phyloP scores from a whole-genome alignment of 2,329 filamentous ascomycete species.

The Hymenoscyphus repandus region DNA sequence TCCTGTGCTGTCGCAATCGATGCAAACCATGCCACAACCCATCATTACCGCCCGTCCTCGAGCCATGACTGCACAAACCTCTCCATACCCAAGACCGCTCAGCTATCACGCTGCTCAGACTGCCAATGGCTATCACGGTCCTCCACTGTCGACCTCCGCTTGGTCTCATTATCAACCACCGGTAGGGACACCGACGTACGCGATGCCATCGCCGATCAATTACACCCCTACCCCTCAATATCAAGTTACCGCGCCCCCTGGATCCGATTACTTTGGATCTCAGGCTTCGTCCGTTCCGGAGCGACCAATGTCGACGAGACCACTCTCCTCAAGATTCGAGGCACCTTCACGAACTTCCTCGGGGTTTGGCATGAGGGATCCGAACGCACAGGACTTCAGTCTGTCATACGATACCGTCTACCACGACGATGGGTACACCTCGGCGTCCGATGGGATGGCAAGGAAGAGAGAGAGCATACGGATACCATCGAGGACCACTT shows the following conservation, averaged over 20 bases:
- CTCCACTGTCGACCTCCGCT: slow-evolving; percentile 24
- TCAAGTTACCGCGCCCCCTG: slow-evolving; percentile 7
- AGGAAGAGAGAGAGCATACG: slow-evolving; percentile 21
- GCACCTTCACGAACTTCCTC: slow-evolving; percentile 17
- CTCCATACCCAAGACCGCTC: slow-evolving; percentile 19
- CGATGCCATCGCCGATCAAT: neutral
- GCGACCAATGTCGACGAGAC: slow-evolving; percentile 15
- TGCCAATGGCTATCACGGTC: slow-evolving; percentile 10
- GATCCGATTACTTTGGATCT: slow-evolving; percentile 10
- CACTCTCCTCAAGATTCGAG: slow-evolving; percentile 23
- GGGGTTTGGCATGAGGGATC: slow-evolving; percentile 17
- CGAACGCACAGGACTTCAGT: slow-evolving; percentile 7
- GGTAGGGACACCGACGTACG: neutral
- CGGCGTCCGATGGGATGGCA: slow-evolving; percentile 16
- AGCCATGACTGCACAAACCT: slow-evolving; percentile 19
- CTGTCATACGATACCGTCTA: slow-evolving; percentile 9
- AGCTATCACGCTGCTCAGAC: slow-evolving; percentile 20
- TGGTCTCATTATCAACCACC: slow-evolving; percentile 15
- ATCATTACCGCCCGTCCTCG: slow-evolving; percentile 22
- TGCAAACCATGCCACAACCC: slow-evolving; percentile 12
- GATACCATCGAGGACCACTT: slow-evolving; percentile 13
- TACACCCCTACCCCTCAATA: neutral
- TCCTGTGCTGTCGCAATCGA: slow-evolving; percentile 15
- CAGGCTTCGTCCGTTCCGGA: slow-evolving; percentile 10
- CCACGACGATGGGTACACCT: slow-evolving; percentile 25